phyloP scores from a whole-genome alignment of 345 rosid genomes.

The Citrus australasica region DNA sequence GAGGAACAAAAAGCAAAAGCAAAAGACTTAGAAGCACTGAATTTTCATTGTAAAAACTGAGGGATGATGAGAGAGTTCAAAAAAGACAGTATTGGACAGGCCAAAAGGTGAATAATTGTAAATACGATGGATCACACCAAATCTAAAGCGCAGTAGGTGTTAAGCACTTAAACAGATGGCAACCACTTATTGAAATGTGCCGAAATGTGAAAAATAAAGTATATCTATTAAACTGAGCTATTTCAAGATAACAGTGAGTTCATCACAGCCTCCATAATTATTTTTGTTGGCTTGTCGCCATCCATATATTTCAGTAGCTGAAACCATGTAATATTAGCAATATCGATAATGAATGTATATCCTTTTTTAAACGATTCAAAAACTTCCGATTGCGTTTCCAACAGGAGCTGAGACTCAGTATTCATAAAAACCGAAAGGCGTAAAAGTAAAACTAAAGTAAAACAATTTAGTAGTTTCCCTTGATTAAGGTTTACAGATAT shows the following conservation, averaged over 20 bases:
- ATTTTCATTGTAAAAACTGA: neutral
- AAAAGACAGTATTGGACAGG: neutral
- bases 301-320: neutral
- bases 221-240: neutral
- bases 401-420: neutral
- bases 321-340: neutral
- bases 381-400: neutral
- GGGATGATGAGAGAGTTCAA: neutral
- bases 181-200: neutral
- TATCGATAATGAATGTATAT: neutral
- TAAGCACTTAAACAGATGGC: neutral
- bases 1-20: neutral
- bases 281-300: neutral
- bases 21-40: neutral
- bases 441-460: neutral
- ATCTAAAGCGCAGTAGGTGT: neutral
- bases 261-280: neutral
- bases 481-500: neutral
- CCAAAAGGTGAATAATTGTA: neutral
- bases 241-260: conserved; percentile 1
- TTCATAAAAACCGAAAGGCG: neutral
- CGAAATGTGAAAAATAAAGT: neutral
- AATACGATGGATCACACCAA: neutral
- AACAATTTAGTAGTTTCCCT: neutral
- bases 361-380: neutral